Evolutionary conservation across 768 basidiomycete species (phyloP).

Genomic region (Pulveroboletus ravenelii): DNA sequence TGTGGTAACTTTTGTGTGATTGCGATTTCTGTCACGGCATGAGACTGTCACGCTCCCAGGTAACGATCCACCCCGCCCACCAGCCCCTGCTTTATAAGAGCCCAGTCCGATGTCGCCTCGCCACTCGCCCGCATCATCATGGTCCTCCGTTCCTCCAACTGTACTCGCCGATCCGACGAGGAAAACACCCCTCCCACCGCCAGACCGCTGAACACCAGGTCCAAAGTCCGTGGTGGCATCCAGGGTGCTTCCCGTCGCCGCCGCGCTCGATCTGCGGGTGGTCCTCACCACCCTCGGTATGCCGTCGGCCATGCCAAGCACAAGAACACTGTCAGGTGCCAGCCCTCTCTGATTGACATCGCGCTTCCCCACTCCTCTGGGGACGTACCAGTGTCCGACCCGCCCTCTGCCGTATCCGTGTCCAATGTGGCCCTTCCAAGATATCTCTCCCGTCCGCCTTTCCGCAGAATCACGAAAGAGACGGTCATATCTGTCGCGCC

Average conservation of each 20-base stretch:
- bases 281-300: slow-evolving; percentile 30
- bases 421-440: slow-evolving; percentile 19
- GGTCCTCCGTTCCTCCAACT: slow-evolving; percentile 23
- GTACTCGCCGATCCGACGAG: slow-evolving; percentile 20
- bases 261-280: slow-evolving; percentile 33
- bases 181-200: slow-evolving; percentile 34
- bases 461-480: slow-evolving; percentile 10
- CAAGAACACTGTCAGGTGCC: slow-evolving; percentile 16
- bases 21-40: slow-evolving; percentile 30
- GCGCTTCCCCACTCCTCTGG: slow-evolving; percentile 21
- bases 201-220: slow-evolving; percentile 2
- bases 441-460: slow-evolving; percentile 20
- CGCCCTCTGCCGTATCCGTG: slow-evolving; percentile 6
- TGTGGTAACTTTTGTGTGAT: slow-evolving; percentile 25
- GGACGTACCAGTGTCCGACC: slow-evolving; percentile 4
- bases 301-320: slow-evolving; percentile 38
- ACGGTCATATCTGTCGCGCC: slow-evolving; percentile 22
- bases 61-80: slow-evolving; percentile 7
- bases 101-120: slow-evolving; percentile 1
- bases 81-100: slow-evolving; percentile 23
- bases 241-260: slow-evolving; percentile 36
- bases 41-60: slow-evolving; percentile 22
- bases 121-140: slow-evolving; percentile 13
- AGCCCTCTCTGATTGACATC: slow-evolving; percentile 25
- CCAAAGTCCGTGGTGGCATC: slow-evolving; percentile 26